Evolutionary conservation across 352 stramenopile genomes (phyloP).

Genomic region (Globisporangium paroecandrum): DNA sequence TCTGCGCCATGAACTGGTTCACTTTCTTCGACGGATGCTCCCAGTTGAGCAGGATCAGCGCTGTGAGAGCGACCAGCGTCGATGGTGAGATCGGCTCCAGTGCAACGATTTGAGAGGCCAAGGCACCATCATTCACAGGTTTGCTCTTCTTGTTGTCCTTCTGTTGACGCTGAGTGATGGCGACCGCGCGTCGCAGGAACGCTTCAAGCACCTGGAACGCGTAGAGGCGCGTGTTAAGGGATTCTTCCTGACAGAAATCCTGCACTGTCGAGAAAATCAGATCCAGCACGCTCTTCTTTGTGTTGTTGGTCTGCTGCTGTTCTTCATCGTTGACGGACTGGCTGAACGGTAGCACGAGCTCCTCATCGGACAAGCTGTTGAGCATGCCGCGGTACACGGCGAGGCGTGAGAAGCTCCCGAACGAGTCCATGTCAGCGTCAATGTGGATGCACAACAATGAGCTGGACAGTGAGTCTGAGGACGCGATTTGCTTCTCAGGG

Average conservation of each 20-base stretch:
- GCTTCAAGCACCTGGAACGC: constrained; percentile 81
- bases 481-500: constrained; percentile 21
- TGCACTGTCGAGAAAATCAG: constrained; percentile 52
- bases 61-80: constrained; percentile 51
- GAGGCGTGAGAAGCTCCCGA: constrained; percentile 54
- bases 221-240: constrained; percentile 69
- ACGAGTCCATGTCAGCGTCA: constrained; percentile 34
- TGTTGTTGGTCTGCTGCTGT: background rate
- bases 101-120: background rate
- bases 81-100: constrained; percentile 16
- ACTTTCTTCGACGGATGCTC: constrained; percentile 83
- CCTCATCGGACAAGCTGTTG: constrained; percentile 57
- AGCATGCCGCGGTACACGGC: constrained; percentile 65
- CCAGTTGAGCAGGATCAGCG: constrained; percentile 73
- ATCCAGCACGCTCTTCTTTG: constrained; percentile 39
- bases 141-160: background rate
- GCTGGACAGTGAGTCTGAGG: background rate
- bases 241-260: constrained; percentile 49
- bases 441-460: constrained; percentile 29
- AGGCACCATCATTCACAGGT: constrained; percentile 2
- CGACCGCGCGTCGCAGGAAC: constrained; percentile 60
- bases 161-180: constrained; percentile 40
- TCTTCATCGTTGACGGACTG: background rate
- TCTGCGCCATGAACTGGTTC: constrained; percentile 83
- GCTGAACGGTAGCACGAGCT: constrained; percentile 33